Conservation (phyloP, 2,329 filamentous ascomycete genomes). For the Pseudogymnoascus sp. region DNA sequence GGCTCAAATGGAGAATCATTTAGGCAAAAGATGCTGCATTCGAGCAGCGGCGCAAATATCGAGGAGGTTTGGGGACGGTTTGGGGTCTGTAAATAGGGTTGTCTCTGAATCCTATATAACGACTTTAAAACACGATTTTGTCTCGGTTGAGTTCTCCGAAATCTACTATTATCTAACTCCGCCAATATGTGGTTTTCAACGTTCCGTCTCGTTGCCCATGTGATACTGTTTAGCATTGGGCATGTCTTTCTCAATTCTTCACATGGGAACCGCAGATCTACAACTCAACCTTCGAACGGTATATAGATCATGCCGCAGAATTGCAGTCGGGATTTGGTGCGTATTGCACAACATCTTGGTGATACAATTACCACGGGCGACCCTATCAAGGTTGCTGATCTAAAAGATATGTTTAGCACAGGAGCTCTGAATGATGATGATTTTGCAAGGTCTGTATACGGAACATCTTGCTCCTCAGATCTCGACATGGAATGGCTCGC, state of each 20-base stretch:
- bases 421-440: neutral
- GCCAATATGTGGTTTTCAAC: neutral
- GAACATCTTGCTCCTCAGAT: neutral
- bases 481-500: neutral
- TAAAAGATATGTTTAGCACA: neutral
- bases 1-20: neutral
- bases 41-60: neutral
- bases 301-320: conserved; percentile 44
- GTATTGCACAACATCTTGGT: neutral
- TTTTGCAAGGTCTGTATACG: neutral
- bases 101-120: neutral
- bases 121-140: neutral
- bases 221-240: neutral
- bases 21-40: neutral
- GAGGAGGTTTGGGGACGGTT: neutral
- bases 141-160: neutral
- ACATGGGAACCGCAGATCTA: neutral
- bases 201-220: neutral
- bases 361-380: neutral
- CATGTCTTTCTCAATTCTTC: neutral
- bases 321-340: neutral
- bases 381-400: neutral
- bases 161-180: neutral
- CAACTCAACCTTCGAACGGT: conserved; percentile 40
- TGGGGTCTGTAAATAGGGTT: neutral